Percentiles rank a stretch among this genome's conserved stretches.
Conservation (phyloP, 768 basidiomycete genomes). For the Ramaria sp. region DNA sequence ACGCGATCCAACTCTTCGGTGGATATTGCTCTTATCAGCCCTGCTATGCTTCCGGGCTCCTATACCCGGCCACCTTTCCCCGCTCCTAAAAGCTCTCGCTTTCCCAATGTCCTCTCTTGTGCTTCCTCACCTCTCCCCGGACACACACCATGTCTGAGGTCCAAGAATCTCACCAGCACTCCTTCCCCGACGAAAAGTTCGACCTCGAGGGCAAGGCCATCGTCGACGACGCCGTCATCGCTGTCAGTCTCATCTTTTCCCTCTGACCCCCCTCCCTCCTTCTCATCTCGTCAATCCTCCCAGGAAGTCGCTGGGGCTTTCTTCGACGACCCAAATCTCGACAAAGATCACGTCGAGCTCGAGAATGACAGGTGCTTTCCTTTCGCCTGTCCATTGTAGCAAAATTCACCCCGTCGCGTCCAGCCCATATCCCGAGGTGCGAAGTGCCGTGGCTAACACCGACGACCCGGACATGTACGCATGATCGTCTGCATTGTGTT, state of each 20-base stretch:
- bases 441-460: conserved; percentile 57
- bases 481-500: no score
- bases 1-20: no score
- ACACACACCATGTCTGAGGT: no score
- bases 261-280: neutral
- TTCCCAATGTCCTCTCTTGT: no score
- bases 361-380: conserved; percentile 19
- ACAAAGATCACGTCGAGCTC: conserved; percentile 34
- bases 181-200: conserved; percentile 2
- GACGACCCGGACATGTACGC: conserved; percentile 47
- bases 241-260: neutral
- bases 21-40: no score
- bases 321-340: conserved; percentile 46
- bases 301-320: conserved; percentile 8
- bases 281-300: neutral
- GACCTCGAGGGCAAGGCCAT: neutral
- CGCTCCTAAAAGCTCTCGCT: no score
- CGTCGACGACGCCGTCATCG: neutral
- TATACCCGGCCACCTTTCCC: no score
- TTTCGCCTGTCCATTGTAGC: conserved; percentile 1
- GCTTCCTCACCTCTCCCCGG: no score
- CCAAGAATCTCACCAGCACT: neutral
- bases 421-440: conserved; percentile 59
- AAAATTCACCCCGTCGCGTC: conserved; percentile 4
- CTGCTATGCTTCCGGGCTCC: no score